Evolutionary conservation across 805 yeast genomes (phyloP), one percentile per base, ranked within the genome.

Genomic region (Wickerhamiella azymoides): DNA sequence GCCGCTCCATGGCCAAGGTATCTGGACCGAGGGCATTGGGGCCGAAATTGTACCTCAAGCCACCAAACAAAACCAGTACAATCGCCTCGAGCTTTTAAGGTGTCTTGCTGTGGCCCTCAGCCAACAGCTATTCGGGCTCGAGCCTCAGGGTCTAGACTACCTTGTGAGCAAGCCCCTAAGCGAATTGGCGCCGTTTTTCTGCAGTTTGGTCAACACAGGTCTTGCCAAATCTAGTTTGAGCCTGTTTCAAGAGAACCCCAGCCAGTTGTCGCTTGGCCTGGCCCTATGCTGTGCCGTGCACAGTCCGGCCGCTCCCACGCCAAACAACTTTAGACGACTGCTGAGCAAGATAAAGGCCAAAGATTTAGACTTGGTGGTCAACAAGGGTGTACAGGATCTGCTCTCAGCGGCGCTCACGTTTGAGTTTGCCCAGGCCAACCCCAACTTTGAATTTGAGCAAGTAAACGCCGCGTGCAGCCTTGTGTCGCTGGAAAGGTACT

Each of bases 21-120:
- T 80, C 1, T 86, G 96, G 95, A 93, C 83, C 54, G 76, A 81
- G 3, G 96, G 95, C 5, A 70, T 86, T 27, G 88, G 84, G 2
- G 58, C 65, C 2, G 54, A 60, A 2, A 60, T 46, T 40, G 59
- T 49, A 47, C 45, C 65, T 54, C 52, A 49, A 53, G 32, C 54
- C 45, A 30, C 74, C 66, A 39, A 62, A 57, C 63, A 65, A 18
- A 56, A 75, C 36, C 88, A 82, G 52, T 58, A 76, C 21, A 77
- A 82, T 57, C 71, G 94, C 54, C 62, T 78, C 5, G 93, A 83
- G 55, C 64, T 83, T 2, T 53, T 89, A 33, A 66, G 80, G 40
- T 63, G 85, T 7, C 46, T 89, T 10, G 54, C 82, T 7, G 67
- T 79, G 0, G 61, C 88, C 6, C 66, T 74, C 18, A 80, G 94